phyloP scores from a whole-genome alignment of 1,284 basidiomycete genomes.

The Apiotrichum sp. region DNA sequence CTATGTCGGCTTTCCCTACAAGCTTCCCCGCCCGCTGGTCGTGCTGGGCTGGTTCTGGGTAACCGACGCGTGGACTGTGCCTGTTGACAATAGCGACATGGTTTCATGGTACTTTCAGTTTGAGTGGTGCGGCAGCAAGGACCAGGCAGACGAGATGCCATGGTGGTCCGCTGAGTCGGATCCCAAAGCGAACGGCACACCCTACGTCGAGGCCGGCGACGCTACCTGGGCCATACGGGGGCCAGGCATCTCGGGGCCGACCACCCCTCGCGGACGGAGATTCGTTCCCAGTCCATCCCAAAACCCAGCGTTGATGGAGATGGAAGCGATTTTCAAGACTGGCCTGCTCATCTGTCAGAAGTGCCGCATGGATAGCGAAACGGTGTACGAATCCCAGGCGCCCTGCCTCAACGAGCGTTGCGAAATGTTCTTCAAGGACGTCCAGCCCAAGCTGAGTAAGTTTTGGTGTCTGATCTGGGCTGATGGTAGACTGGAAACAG shows the following conservation, averaged over 20 bases:
- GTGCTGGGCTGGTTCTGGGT: slow-evolving; percentile 47
- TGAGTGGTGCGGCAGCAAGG: slow-evolving; percentile 29
- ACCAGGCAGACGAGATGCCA: slow-evolving; percentile 19
- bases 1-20: slow-evolving; percentile 32
- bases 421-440: neutral
- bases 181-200: neutral
- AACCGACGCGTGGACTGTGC: slow-evolving; percentile 44
- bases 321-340: neutral
- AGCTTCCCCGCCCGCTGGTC: slow-evolving; percentile 31
- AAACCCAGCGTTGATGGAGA: slow-evolving; percentile 4
- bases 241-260: neutral
- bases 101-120: slow-evolving; percentile 40
- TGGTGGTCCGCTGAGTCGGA: slow-evolving; percentile 30
- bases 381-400: slow-evolving; percentile 10
- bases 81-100: slow-evolving; percentile 7
- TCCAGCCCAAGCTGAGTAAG: neutral
- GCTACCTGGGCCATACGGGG: neutral
- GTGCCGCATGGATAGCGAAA: slow-evolving; percentile 5
- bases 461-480: neutral
- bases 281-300: neutral
- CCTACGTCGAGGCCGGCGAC: slow-evolving; percentile 11
- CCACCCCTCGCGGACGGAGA: neutral
- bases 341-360: neutral
- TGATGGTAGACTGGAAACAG: neutral
- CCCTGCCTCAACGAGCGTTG: slow-evolving; percentile 19